phyloP scores from a whole-genome alignment of 2,329 filamentous ascomycete species.

The Neurospora crassa region DNA sequence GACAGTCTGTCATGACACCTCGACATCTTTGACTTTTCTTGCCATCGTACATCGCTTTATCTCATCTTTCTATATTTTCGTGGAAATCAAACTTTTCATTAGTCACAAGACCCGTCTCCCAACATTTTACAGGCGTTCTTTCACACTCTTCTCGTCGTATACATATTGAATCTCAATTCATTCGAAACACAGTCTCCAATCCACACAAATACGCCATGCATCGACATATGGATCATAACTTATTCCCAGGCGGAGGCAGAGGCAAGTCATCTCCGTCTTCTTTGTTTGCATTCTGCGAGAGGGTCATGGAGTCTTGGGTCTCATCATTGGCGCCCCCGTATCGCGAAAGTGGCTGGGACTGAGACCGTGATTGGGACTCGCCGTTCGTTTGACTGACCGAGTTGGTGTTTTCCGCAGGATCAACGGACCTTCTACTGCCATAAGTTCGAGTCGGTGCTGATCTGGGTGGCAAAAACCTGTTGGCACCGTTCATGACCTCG shows the following conservation, averaged over 20 bases:
- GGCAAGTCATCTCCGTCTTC: neutral
- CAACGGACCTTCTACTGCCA: neutral
- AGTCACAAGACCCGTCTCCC: neutral
- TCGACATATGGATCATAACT: neutral
- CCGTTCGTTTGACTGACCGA: neutral
- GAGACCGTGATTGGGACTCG: conserved; percentile 1
- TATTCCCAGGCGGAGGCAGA: neutral
- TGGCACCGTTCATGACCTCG: neutral
- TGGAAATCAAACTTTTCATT: neutral
- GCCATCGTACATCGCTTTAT: neutral
- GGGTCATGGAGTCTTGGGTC: conserved; percentile 11
- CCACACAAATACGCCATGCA: neutral
- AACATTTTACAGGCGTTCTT: neutral
- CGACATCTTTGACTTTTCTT: neutral
- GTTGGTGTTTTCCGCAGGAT: neutral
- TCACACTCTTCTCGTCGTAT: neutral
- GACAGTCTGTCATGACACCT: neutral
- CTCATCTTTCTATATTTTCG: neutral
- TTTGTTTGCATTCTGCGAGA: conserved; percentile 8
- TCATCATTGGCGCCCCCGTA: conserved; percentile 7
- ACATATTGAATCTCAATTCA: neutral
- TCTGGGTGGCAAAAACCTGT: neutral
- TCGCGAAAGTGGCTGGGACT: conserved; percentile 5
- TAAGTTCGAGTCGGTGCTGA: neutral
- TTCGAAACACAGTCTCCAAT: neutral